These are phyloP conservation scores for Limnanthes douglasii DNA, from an alignment of 345 rosid genomes.

Conservation along the genomic window DNA sequence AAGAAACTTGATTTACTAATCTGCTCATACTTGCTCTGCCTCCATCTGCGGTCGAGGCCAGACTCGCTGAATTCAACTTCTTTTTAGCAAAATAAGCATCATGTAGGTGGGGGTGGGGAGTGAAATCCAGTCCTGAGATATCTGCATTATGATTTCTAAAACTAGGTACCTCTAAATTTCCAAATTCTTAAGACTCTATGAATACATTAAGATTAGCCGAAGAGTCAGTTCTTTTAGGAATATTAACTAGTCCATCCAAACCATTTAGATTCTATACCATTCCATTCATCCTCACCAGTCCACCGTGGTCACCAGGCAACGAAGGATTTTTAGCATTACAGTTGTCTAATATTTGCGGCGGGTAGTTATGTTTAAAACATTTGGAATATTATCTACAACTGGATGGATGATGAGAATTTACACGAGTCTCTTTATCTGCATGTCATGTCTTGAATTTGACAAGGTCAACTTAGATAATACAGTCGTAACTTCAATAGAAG, in stretches of 20 bases:
- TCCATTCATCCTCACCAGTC: conserved; percentile 27
- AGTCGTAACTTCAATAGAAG: conserved; percentile 45
- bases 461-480: conserved; percentile 41
- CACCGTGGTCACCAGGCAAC: conserved; percentile 26
- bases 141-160: conserved; percentile 22
- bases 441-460: conserved; percentile 26
- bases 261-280: conserved; percentile 25
- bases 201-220: conserved; percentile 46
- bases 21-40: conserved; percentile 24
- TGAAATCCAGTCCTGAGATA: conserved; percentile 23
- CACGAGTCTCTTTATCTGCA: conserved; percentile 23
- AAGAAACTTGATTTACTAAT: conserved; percentile 29
- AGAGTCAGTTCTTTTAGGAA: conserved; percentile 55
- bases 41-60: conserved; percentile 26
- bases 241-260: conserved; percentile 28
- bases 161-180: conserved; percentile 31
- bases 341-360: conserved; percentile 30
- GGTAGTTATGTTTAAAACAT: conserved; percentile 32
- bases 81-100: conserved; percentile 31
- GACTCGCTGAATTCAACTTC: conserved; percentile 32
- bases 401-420: conserved; percentile 28
- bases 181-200: conserved; percentile 32
- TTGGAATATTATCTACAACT: conserved; percentile 18
- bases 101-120: no score
- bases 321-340: conserved; percentile 28